Percentiles rank a stretch among this genome's conserved stretches.
phyloP scores from a whole-genome alignment of 108 stramenopile genomes.

The Chaetoceros muelleri region DNA sequence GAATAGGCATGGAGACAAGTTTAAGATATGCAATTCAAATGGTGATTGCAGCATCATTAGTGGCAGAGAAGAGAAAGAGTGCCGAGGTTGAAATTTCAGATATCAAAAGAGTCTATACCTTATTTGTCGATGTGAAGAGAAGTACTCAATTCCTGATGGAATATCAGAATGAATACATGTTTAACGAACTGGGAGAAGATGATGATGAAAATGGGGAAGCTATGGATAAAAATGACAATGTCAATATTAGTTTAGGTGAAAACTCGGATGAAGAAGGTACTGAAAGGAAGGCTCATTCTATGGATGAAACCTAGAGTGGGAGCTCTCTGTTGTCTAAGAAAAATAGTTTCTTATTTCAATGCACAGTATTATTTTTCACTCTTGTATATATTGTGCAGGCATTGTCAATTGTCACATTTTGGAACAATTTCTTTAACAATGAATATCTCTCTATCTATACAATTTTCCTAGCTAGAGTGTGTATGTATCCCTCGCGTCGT shows the following conservation, averaged over 20 bases:
- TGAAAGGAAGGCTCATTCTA: no score
- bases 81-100: constrained; percentile 79
- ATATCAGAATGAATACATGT: constrained; percentile 94
- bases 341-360: no score
- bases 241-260: constrained; percentile 1
- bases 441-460: no score
- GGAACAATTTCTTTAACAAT: no score
- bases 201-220: constrained; percentile 51
- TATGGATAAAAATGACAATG: constrained; percentile 30
- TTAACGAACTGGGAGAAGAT: constrained; percentile 71
- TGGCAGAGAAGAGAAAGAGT: constrained; percentile 83
- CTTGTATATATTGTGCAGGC: no score
- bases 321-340: no score
- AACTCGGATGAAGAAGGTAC: constrained; percentile 1
- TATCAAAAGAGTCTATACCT: constrained; percentile 78
- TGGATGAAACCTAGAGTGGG: no score
- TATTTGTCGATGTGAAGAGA: constrained; percentile 97
- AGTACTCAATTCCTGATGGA: constrained; percentile 98
- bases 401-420: no score
- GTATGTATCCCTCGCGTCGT: no score
- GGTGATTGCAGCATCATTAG: constrained; percentile 89
- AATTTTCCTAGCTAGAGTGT: no score
- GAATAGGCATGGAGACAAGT: constrained; percentile 93
- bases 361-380: no score
- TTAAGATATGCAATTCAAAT: constrained; percentile 98